Base-by-base conservation (phyloP, 257 asterid genomes). In the Fraxinus anomala region DNA sequence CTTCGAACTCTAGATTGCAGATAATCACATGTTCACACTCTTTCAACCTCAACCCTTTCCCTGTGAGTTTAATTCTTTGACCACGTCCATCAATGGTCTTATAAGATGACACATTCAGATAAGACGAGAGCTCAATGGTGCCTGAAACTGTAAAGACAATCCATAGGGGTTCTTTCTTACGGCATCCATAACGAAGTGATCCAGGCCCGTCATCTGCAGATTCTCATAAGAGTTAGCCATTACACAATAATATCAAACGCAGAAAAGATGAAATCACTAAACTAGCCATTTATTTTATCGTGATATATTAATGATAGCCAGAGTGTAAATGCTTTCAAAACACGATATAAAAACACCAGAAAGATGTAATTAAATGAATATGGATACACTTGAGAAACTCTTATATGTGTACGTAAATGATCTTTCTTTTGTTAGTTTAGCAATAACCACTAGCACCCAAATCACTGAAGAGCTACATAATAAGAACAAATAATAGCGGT, bases 31-130 rank as follows among this genome's bases (percentile, higher is more conserved):
- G 94, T 68, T 91, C 94, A 30, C 96, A 91, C 70, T 95, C 98
- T 49, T 92, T 93, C 87, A 95, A 71, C 86, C 96, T 88, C 68
- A 95, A 71, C 3, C 98, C 99, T 80, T 91, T 86, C 12, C 96
- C 98, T 0, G 92, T 82, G 81, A 94, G 80, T 73, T 84, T 91
- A 21, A 94, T 80, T 82, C 82, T 81, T 49, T 87, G 97, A 30
- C 99, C 99, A 68, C 99, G 95, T 7, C 98, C 99, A 70, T 94
- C 99, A 59, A 94, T 87, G 73, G 99, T 94, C 82, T 94, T 94
- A 56, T 81, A 80, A 37, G 98, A 94, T 2, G 96, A 86, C 44
- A 94, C 91, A 19, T 37, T 90, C 77, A 94, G 61, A 74, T 82
- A 76, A 72, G 99, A 92, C 5, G 82, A 78, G 77, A 92, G 94